Percentiles rank a stretch among this genome's conserved stretches.
Conservation (phyloP, 345 rosid genomes). For the Citrus inodora region DNA sequence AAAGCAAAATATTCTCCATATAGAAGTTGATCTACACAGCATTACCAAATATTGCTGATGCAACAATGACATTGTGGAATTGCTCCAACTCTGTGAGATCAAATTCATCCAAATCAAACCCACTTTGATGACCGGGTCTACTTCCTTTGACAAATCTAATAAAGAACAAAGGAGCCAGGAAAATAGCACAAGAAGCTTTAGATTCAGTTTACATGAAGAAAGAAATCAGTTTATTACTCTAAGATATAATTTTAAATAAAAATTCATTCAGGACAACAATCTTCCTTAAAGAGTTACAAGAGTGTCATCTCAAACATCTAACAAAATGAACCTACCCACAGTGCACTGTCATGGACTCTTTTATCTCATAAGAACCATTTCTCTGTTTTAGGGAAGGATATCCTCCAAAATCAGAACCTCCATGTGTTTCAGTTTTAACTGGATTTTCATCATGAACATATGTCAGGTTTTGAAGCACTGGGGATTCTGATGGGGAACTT, state of each 20-base stretch:
- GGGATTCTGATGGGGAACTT: slow-evolving; percentile 45
- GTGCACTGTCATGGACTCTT: slow-evolving; percentile 77
- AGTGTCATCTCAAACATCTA: background rate
- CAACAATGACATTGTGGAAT: slow-evolving; percentile 69
- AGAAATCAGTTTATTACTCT: background rate
- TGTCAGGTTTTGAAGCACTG: slow-evolving; percentile 56
- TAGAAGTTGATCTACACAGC: slow-evolving; percentile 3
- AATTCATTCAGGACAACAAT: background rate
- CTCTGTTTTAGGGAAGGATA: slow-evolving; percentile 75
- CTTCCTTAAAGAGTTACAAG: background rate
- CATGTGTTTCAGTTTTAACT: slow-evolving; percentile 50
- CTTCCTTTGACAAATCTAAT: slow-evolving; percentile 68
- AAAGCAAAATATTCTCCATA: slow-evolving; percentile 8
- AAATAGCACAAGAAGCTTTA: background rate
- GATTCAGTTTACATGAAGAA: slow-evolving; percentile 2
- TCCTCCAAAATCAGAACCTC: slow-evolving; percentile 89
- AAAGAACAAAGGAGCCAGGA: slow-evolving; percentile 9
- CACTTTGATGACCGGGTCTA: slow-evolving; percentile 65
- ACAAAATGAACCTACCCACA: slow-evolving; percentile 63
- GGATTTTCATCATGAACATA: slow-evolving; percentile 57
- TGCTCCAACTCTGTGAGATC: slow-evolving; percentile 58
- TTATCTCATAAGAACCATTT: slow-evolving; percentile 58
- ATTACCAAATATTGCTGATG: slow-evolving; percentile 90
- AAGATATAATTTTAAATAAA: background rate
- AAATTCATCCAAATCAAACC: slow-evolving; percentile 82